A percentile compares a stretch with the other conserved stretches of the same genome.
Evolutionary conservation across 1,284 basidiomycete species (phyloP).

Genomic region (Apiotrichum domesticum): DNA sequence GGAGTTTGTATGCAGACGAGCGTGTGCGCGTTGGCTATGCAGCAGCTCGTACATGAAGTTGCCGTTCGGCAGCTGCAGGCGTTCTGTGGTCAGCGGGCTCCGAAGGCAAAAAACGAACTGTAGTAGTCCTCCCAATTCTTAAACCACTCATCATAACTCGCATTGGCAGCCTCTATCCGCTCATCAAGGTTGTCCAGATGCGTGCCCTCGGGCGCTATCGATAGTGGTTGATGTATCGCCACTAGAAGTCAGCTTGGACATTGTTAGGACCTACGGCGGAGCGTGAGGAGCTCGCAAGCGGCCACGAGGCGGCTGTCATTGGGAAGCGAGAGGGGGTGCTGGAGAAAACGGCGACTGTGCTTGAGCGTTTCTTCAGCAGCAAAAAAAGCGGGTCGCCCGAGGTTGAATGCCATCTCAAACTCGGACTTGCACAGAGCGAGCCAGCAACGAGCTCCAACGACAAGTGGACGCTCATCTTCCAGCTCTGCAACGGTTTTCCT

Average conservation of each 20-base stretch:
- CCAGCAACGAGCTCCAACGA: constrained; percentile 75
- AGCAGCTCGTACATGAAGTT: constrained; percentile 15
- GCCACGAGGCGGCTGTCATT: constrained; percentile 88
- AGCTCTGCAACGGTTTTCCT: constrained; percentile 53
- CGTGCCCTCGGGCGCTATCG: constrained; percentile 24
- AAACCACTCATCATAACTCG: constrained; percentile 34
- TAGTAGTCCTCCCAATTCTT: constrained; percentile 42
- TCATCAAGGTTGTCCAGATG: constrained; percentile 36
- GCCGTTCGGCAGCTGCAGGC: constrained; percentile 1
- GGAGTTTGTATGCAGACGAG: constrained; percentile 29
- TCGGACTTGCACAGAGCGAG: constrained; percentile 79
- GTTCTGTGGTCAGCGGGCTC: constrained; percentile 2
- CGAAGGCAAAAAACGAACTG: constrained; percentile 5
- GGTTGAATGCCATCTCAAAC: constrained; percentile 51
- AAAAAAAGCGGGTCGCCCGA: constrained; percentile 78
- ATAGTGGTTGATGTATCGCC: constrained; percentile 35
- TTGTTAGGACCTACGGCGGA: constrained; percentile 23
- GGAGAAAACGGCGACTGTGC: constrained; percentile 65
- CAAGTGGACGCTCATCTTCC: constrained; percentile 65
- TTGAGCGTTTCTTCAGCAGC: constrained; percentile 80
- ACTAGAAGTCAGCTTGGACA: constrained; percentile 10
- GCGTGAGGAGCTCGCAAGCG: constrained; percentile 52
- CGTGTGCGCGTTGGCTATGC: constrained; percentile 16
- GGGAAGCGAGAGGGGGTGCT: constrained; percentile 76
- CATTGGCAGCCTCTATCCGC: constrained; percentile 35